Conservation (phyloP, 495 filamentous ascomycete species). For the Clavariopsis aquatica region DNA sequence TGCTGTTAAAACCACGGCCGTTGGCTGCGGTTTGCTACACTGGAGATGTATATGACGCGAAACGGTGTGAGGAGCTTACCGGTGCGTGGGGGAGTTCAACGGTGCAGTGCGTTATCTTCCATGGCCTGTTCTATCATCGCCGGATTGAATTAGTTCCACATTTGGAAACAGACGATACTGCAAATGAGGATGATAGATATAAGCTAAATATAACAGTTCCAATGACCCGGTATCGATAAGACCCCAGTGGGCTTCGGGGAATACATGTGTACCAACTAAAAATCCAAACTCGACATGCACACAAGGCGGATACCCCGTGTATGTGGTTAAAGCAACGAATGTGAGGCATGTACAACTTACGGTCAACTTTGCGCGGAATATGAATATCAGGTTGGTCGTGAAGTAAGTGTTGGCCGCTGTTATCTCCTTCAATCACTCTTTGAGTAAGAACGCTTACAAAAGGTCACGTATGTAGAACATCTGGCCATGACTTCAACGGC, state of each 20-base stretch:
- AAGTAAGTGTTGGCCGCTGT: constrained; percentile 13
- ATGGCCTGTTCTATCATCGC: too few species aligned
- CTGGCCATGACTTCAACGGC: constrained; percentile 57
- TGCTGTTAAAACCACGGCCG: constrained; percentile 24
- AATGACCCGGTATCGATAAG: constrained; percentile 23
- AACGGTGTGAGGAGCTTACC: constrained; percentile 15
- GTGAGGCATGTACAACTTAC: constrained; percentile 30
- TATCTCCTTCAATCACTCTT: neutral
- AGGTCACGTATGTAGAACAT: constrained; percentile 42
- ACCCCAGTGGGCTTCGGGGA: constrained; percentile 23
- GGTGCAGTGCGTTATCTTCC: constrained; percentile 25
- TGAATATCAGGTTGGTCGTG: constrained; percentile 29
- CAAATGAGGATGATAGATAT: neutral
- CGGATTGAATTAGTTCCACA: too few species aligned
- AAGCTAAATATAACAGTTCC: constrained; percentile 14
- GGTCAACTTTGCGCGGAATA: constrained; percentile 35
- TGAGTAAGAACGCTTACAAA: neutral
- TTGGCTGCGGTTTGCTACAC: constrained; percentile 25
- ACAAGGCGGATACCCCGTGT: constrained; percentile 30
- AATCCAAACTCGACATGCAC: constrained; percentile 22
- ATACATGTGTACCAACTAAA: constrained; percentile 22
- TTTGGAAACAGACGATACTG: neutral
- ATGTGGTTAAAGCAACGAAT: constrained; percentile 30
- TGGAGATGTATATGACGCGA: constrained; percentile 18
- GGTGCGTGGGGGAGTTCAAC: constrained; percentile 13